Base-by-base conservation (phyloP, 2,329 filamentous ascomycete genomes). In the Pestalotiopsis sp. region DNA sequence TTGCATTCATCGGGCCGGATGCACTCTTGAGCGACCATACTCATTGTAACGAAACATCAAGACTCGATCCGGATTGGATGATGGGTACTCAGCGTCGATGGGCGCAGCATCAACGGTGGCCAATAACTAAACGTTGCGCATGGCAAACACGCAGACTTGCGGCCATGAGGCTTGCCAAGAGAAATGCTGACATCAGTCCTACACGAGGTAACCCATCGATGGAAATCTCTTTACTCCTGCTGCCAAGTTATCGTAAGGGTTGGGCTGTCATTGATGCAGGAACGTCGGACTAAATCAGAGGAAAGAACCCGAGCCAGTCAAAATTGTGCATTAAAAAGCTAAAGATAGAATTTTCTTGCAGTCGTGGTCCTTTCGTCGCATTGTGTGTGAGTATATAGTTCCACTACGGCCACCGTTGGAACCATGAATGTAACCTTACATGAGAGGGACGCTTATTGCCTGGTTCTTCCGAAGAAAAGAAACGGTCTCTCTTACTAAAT, bases 171-270 rank as follows among this genome's bases (percentile, higher is more conserved):
- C n/a, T 27, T 39, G 27, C 59, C 59, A 38, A 62, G 59, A 36
- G 17, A 12, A 36, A 52, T 39, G 59, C 59, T 62, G 59, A 62
- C 59, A 62, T 62, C 27, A 62, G 25, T 62, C 36, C 59, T n/a
- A 62, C 31, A 62, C 59, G 59, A 62, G 59, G 31, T 38, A 9
- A 52, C n/a, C 45, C 17, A 20, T 9, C 45, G 12, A 17, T n/a
- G 45, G 17, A n/a, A n/a, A n/a, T 20, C 14, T 9, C 45, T 52
- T 52, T 52, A 5, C 45, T 52, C 11, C 45, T n/a, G 45, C 45
- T 52, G 45, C 45, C 45, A 52, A n/a, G 6, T 52, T 52, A 9
- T 9, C 27, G 7, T n/a, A 9, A 23, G n/a, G 57, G 57, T 59
- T 25, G 27, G 57, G 57, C 23, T 7, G 23, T 23, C 27, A 12